These are phyloP conservation scores for Clonostachys rhizophaga DNA, from an alignment of 2,329 filamentous ascomycete genomes.

Conservation along the genomic window DNA sequence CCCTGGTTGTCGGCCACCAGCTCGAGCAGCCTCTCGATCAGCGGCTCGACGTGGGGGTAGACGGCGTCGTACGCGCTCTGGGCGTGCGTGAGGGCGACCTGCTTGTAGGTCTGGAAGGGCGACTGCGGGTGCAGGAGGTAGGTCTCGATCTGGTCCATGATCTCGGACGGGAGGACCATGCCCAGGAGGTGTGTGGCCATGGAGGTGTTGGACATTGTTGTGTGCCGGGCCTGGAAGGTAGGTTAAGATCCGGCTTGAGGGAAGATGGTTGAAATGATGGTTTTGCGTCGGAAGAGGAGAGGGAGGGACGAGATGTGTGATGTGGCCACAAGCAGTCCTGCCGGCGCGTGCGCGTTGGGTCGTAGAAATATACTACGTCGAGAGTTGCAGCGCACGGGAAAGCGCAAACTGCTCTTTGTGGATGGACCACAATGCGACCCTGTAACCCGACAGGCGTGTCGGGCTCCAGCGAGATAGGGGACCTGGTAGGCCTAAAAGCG, in stretches of 20 bases:
- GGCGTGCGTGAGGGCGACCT: constrained; percentile 21
- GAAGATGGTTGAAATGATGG: neutral
- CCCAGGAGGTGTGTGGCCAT: neutral
- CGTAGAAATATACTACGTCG: too few relatives aligned
- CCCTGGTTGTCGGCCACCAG: constrained; percentile 26
- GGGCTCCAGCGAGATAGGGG: too few relatives aligned
- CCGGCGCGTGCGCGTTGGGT: too few relatives aligned
- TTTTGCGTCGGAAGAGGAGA: neutral
- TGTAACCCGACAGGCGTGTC: too few relatives aligned
- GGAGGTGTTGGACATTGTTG: neutral
- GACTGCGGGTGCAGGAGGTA: constrained; percentile 41
- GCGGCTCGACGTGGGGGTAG: constrained; percentile 34
- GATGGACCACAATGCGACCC: too few relatives aligned
- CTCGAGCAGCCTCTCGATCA: constrained; percentile 30
- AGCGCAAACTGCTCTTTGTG: too few relatives aligned
- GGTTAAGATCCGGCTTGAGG: too few relatives aligned
- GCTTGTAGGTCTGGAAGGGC: constrained; percentile 33
- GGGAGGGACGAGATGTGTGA: too few relatives aligned
- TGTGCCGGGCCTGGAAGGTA: neutral
- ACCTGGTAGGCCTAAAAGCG: too few relatives aligned
- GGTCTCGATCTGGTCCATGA: constrained; percentile 35
- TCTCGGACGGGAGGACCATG: constrained; percentile 36
- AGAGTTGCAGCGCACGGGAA: too few relatives aligned
- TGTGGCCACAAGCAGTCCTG: too few relatives aligned
- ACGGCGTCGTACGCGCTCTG: constrained; percentile 20